Percentiles rank a stretch among this genome's conserved stretches.
These are phyloP conservation scores for Lophiostoma macrostomum DNA, from an alignment of 495 filamentous ascomycete species.

Conservation along the genomic window DNA sequence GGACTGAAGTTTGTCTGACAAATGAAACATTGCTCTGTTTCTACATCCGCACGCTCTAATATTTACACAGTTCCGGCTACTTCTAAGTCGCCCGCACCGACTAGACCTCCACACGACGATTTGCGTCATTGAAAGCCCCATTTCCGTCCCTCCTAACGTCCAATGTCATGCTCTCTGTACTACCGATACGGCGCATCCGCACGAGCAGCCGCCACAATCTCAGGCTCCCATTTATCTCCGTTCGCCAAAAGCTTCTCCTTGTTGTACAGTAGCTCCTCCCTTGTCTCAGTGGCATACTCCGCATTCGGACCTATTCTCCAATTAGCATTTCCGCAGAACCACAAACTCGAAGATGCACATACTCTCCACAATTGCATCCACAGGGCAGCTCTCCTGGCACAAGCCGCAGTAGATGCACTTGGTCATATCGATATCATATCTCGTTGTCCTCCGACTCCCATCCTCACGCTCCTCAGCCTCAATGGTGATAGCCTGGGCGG, in stretches of 20 bases:
- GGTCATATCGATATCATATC: slow-evolving; percentile 99
- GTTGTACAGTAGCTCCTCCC: slow-evolving; percentile 97
- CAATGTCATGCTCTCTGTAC: too few species aligned
- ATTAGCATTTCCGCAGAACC: slow-evolving; percentile 28
- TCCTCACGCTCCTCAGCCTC: slow-evolving; percentile 97
- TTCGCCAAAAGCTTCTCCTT: slow-evolving; percentile 92
- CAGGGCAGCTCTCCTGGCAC: slow-evolving; percentile 98
- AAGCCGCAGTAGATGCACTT: slow-evolving; percentile 99
- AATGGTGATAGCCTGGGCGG: slow-evolving; percentile 94
- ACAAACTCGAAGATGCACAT: background rate
- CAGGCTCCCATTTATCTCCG: slow-evolving; percentile 97
- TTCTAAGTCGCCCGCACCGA: too few species aligned
- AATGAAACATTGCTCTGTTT: too few species aligned
- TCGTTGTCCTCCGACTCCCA: slow-evolving; percentile 87
- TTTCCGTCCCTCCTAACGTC: background rate
- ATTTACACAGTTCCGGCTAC: too few species aligned
- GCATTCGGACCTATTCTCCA: slow-evolving; percentile 69
- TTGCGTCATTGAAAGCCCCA: too few species aligned
- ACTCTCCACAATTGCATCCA: slow-evolving; percentile 82
- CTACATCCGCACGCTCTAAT: too few species aligned
- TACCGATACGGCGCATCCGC: slow-evolving; percentile 56
- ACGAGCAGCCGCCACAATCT: slow-evolving; percentile 84
- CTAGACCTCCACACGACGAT: too few species aligned
- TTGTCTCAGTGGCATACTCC: slow-evolving; percentile 95
- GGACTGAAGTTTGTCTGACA: too few species aligned